These are phyloP conservation scores for Geoglossum glabrum DNA, from an alignment of 495 filamentous ascomycete species.

Conservation along the genomic window DNA sequence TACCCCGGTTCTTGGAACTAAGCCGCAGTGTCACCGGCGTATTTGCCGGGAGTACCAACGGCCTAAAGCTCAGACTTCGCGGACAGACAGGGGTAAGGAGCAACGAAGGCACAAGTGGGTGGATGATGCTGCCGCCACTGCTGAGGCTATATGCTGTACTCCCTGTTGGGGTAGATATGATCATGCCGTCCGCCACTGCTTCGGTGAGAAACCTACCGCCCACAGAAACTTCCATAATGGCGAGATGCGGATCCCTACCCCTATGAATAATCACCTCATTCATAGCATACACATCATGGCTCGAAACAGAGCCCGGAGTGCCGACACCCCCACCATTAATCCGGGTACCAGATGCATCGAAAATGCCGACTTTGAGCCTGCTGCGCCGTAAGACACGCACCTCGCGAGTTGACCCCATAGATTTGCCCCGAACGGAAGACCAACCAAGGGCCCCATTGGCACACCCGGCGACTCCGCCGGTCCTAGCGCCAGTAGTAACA, in stretches of 20 bases:
- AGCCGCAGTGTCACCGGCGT: constrained; percentile 66
- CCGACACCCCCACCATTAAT: constrained; percentile 3
- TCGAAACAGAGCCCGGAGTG: constrained; percentile 5
- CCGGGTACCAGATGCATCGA: constrained; percentile 5
- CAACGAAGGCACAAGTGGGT: constrained; percentile 71
- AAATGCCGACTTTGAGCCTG: constrained; percentile 43
- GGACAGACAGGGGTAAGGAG: constrained; percentile 89
- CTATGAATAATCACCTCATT: constrained; percentile 92
- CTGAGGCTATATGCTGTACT: constrained; percentile 89
- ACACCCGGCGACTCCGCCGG: not conserved
- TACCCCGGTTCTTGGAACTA: constrained; percentile 61
- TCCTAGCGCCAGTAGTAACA: not conserved
- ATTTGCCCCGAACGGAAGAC: constrained; percentile 57
- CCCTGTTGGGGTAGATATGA: constrained; percentile 82
- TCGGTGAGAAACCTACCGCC: constrained; percentile 74
- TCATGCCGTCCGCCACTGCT: constrained; percentile 84
- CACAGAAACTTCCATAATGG: constrained; percentile 73
- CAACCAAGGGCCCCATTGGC: constrained; percentile 20
- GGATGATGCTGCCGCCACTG: constrained; percentile 82
- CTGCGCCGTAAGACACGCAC: constrained; percentile 71
- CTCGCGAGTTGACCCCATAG: constrained; percentile 51
- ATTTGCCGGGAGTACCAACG: constrained; percentile 71
- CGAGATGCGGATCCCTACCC: constrained; percentile 71
- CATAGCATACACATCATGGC: constrained; percentile 56
- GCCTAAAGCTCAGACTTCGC: constrained; percentile 75